phyloP scores from a whole-genome alignment of 176 grass and related monocot genomes.

The Bolboschoenus planiculmis region DNA sequence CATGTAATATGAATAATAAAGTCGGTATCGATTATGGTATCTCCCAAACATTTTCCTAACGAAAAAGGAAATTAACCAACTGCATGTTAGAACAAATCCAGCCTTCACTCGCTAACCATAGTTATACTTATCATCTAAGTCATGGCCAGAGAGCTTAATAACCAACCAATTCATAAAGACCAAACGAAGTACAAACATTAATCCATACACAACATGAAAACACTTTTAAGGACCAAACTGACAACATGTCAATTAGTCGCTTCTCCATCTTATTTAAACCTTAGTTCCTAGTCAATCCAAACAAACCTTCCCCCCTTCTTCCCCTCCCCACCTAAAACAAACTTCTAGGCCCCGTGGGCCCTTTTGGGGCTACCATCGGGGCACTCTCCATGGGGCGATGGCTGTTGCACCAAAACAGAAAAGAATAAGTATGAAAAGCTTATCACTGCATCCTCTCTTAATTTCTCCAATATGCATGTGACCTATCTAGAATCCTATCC shows the following conservation, averaged over 20 bases:
- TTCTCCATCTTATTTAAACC: not conserved
- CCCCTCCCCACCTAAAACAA: not conserved
- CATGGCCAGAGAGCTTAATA: not conserved
- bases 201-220: conserved; percentile 6
- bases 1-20: no score
- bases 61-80: not conserved
- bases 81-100: not conserved
- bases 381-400: not conserved
- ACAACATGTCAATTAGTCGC: not conserved
- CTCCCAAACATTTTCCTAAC: no score
- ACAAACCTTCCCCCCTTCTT: not conserved
- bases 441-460: not conserved
- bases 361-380: conserved; percentile 22
- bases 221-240: not conserved
- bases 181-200: conserved; percentile 1
- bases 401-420: not conserved
- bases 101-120: not conserved
- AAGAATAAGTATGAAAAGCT: not conserved
- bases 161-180: not conserved
- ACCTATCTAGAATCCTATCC: not conserved
- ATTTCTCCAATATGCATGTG: not conserved
- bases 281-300: not conserved
- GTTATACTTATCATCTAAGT: not conserved
- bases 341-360: conserved; percentile 1
- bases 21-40: no score